Percentiles rank a stretch among this genome's conserved stretches.
Conservation (phyloP, 1,284 basidiomycete species). For the Veloporphyrellus conicus region DNA sequence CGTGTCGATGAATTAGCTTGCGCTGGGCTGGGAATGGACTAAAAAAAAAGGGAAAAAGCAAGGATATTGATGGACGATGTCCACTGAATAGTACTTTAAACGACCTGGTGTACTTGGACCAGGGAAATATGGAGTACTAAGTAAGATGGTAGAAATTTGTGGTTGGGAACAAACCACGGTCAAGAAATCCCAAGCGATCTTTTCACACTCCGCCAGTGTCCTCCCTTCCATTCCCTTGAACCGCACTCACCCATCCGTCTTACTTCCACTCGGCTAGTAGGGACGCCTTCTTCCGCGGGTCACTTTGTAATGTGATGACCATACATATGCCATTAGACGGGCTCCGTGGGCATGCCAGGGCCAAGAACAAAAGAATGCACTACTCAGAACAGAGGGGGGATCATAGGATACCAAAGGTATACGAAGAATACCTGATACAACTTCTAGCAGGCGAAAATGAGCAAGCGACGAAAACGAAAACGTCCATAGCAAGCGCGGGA, state of each 20-base stretch:
- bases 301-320: too few species aligned
- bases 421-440: slow-evolving; percentile 27
- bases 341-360: slow-evolving; percentile 8
- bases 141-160: slow-evolving; percentile 42
- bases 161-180: slow-evolving; percentile 39
- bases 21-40: slow-evolving; percentile 26
- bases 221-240: too few species aligned
- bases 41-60: slow-evolving; percentile 22
- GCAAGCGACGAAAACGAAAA: slow-evolving; percentile 13
- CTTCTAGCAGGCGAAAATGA: slow-evolving; percentile 26
- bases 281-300: too few species aligned
- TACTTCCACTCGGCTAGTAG: slow-evolving; percentile 1
- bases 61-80: slow-evolving; percentile 32
- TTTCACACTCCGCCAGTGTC: slow-evolving; percentile 43
- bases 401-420: slow-evolving; percentile 32
- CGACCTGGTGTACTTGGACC: slow-evolving; percentile 34
- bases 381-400: slow-evolving; percentile 26
- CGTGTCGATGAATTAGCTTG: slow-evolving; percentile 34
- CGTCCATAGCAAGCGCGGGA: background rate
- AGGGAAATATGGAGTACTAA: slow-evolving; percentile 43
- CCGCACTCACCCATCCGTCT: background rate
- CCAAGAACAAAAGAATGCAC: slow-evolving; percentile 18
- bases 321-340: too few species aligned
- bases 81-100: slow-evolving; percentile 34
- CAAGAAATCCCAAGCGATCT: slow-evolving; percentile 27